Evolutionary conservation across 2,329 filamentous ascomycete species (phyloP).

Genomic region (Microcera coccophila): DNA sequence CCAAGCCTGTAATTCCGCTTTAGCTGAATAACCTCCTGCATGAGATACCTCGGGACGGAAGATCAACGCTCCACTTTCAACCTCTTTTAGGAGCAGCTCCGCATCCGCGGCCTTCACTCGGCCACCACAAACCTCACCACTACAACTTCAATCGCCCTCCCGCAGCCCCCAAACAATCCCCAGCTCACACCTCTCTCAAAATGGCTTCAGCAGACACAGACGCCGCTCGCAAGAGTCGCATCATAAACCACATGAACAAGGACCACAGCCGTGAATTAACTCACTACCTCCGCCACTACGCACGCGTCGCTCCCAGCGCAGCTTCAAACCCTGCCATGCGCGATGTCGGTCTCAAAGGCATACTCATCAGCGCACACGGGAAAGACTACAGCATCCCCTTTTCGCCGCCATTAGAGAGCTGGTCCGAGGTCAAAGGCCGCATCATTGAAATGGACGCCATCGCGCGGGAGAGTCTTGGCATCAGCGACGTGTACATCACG

Average conservation of each 20-base stretch:
- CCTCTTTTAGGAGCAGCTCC: no score
- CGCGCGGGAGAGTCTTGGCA: constrained; percentile 55
- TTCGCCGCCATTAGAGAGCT: constrained; percentile 64
- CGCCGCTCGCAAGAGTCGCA: constrained; percentile 33
- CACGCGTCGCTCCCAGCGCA: constrained; percentile 50
- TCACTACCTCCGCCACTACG: constrained; percentile 74
- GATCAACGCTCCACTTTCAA: constrained; percentile 20
- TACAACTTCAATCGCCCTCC: constrained; percentile 1
- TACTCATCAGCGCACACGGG: constrained; percentile 56
- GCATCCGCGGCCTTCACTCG: no score
- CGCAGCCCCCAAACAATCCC: not conserved
- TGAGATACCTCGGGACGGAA: constrained; percentile 7
- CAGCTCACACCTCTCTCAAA: not conserved
- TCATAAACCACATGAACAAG: constrained; percentile 79
- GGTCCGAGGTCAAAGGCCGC: constrained; percentile 63
- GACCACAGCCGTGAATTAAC: constrained; percentile 73
- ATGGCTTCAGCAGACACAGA: constrained; percentile 30
- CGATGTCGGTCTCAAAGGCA: constrained; percentile 59
- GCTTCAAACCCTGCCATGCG: constrained; percentile 58
- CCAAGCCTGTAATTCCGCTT: not conserved
- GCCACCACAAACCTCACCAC: no score
- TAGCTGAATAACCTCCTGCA: not conserved
- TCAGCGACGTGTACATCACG: constrained; percentile 45
- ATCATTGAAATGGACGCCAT: constrained; percentile 66
- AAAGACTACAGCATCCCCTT: constrained; percentile 56